Percentiles rank a stretch among this genome's conserved stretches.
These are phyloP conservation scores for Monilinia fructigena DNA, from an alignment of 2,329 filamentous ascomycete species.

Conservation along the genomic window DNA sequence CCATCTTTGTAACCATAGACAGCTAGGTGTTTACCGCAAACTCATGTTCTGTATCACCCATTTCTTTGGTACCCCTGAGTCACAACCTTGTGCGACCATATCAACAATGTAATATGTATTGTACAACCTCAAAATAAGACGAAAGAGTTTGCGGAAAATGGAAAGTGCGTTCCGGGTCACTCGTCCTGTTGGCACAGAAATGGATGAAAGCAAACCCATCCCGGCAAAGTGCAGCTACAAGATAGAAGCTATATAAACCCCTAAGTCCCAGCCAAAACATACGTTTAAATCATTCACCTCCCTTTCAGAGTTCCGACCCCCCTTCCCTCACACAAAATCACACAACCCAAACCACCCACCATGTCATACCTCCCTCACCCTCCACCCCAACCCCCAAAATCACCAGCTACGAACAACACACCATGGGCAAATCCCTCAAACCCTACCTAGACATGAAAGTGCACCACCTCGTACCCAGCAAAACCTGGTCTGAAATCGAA, in stretches of 20 bases:
- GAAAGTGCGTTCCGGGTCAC: background rate
- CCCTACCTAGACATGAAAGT: slow-evolving; percentile 9
- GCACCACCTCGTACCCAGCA: background rate
- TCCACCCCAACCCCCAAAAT: background rate
- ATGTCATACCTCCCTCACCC: background rate
- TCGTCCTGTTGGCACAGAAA: background rate
- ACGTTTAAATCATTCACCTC: background rate
- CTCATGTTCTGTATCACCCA: background rate
- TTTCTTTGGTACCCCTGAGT: background rate
- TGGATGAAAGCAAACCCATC: background rate
- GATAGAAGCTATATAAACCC: background rate
- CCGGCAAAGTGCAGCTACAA: background rate
- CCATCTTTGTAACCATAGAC: background rate
- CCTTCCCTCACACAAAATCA: background rate
- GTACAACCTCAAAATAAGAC: background rate
- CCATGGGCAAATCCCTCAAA: background rate
- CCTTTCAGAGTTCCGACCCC: background rate
- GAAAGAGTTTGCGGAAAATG: background rate
- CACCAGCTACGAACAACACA: background rate
- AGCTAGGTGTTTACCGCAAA: background rate
- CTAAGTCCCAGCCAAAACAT: too few relatives aligned
- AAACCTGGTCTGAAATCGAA: background rate
- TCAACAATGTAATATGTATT: background rate
- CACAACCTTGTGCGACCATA: background rate
- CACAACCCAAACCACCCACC: background rate